Conservation (phyloP, 495 filamentous ascomycete species). For the Hamigera avellanea region DNA sequence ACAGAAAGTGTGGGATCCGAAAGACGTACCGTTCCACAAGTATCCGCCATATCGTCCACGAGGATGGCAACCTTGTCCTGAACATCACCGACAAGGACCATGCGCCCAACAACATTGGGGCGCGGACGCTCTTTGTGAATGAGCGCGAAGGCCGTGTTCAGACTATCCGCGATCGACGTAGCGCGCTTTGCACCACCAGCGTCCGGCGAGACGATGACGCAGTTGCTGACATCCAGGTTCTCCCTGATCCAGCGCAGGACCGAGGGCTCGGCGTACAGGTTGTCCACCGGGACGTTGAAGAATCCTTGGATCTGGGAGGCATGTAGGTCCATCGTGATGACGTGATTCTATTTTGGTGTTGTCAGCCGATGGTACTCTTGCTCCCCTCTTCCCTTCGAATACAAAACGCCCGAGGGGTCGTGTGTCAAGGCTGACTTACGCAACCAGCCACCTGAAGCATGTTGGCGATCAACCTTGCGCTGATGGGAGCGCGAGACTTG, state of each 20-base stretch:
- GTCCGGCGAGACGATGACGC: slow-evolving; percentile 92
- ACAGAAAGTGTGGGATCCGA: too few relatives aligned
- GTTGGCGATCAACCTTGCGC: slow-evolving; percentile 90
- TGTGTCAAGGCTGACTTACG: too few relatives aligned
- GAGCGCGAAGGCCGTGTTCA: slow-evolving; percentile 91
- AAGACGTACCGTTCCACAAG: slow-evolving; percentile 90
- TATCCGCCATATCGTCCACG: slow-evolving; percentile 80
- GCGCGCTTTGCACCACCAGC: slow-evolving; percentile 96
- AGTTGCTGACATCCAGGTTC: slow-evolving; percentile 70
- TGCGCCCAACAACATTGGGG: slow-evolving; percentile 90
- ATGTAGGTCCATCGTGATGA: slow-evolving; percentile 77
- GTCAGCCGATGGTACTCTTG: too few relatives aligned
- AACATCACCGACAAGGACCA: slow-evolving; percentile 73
- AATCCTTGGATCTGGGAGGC: slow-evolving; percentile 67
- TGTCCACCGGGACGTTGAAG: slow-evolving; percentile 97
- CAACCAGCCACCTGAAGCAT: slow-evolving; percentile 92
- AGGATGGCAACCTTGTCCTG: slow-evolving; percentile 58
- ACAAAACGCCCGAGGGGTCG: too few relatives aligned
- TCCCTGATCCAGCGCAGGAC: slow-evolving; percentile 85
- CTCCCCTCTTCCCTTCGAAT: too few relatives aligned
- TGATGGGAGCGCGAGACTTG: slow-evolving; percentile 71
- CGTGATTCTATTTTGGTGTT: too few relatives aligned
- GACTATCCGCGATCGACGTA: slow-evolving; percentile 86
- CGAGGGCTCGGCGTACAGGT: slow-evolving; percentile 91
- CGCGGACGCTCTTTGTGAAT: slow-evolving; percentile 97